Percentiles rank a stretch among this genome's conserved stretches.
These are phyloP conservation scores for Fusarium xyrophilum DNA, from an alignment of 2,329 filamentous ascomycete genomes.

Conservation along the genomic window DNA sequence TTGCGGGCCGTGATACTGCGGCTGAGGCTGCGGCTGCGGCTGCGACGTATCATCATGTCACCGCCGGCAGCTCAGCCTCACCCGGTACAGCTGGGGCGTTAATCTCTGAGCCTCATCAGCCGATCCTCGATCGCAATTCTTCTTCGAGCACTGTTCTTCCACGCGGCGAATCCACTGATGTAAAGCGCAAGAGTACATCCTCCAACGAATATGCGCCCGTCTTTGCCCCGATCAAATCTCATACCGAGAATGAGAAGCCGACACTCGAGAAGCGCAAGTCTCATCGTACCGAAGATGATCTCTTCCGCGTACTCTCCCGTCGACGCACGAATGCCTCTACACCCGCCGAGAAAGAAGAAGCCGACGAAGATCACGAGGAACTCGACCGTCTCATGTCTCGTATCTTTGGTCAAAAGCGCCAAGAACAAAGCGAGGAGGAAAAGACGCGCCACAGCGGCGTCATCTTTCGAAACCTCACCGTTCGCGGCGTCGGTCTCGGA, in stretches of 20 bases:
- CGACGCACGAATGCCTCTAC: conserved; percentile 52
- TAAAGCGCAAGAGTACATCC: not conserved
- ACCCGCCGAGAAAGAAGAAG: conserved; percentile 48
- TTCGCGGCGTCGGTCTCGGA: conserved; percentile 72
- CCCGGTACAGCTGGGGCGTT: not conserved
- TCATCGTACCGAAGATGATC: conserved; percentile 56
- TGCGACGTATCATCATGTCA: conserved; percentile 1
- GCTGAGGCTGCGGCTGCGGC: not conserved
- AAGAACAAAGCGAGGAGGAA: conserved; percentile 71
- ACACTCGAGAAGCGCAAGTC: conserved; percentile 38
- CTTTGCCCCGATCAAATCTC: conserved; percentile 41
- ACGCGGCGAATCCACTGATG: not conserved
- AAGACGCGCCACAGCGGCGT: conserved; percentile 74
- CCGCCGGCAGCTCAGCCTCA: not conserved
- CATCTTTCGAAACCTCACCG: conserved; percentile 72
- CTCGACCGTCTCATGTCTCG: conserved; percentile 70
- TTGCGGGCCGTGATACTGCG: conserved; percentile 6
- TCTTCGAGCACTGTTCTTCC: conserved; percentile 22
- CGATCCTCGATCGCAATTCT: not conserved
- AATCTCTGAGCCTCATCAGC: not conserved
- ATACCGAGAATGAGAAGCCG: conserved; percentile 23
- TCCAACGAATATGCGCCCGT: not conserved
- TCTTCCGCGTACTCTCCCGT: conserved; percentile 57
- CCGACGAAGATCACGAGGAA: conserved; percentile 51
- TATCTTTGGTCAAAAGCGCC: conserved; percentile 72